phyloP scores from a whole-genome alignment of 805 yeast genomes.

The Ogataea nonfermentans region DNA sequence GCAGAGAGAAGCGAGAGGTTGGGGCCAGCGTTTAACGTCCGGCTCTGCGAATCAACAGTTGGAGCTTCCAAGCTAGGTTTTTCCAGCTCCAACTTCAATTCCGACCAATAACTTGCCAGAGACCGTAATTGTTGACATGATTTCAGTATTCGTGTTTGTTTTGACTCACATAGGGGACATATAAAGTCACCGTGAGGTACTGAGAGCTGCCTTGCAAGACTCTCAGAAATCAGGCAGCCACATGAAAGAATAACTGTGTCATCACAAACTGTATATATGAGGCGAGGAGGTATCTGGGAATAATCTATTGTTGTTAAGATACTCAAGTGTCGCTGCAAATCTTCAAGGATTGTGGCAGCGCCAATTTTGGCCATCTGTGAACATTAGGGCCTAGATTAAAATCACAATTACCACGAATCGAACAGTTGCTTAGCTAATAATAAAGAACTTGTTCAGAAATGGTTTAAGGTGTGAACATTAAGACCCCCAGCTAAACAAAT shows the following conservation, averaged over 20 bases:
- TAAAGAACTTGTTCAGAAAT: too few relatives aligned
- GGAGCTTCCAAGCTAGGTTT: too few relatives aligned
- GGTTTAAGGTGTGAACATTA: too few relatives aligned
- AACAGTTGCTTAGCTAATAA: too few relatives aligned
- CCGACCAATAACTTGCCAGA: slow-evolving; percentile 17
- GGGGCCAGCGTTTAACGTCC: slow-evolving; percentile 1
- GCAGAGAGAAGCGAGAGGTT: slow-evolving; percentile 33
- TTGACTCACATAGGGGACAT: slow-evolving; percentile 39
- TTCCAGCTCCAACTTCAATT: slow-evolving; percentile 4
- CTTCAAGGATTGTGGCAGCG: slow-evolving; percentile 10
- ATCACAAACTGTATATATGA: slow-evolving; percentile 22
- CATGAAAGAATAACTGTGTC: slow-evolving; percentile 38
- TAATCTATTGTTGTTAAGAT: slow-evolving; percentile 27
- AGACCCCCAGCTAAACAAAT: too few relatives aligned
- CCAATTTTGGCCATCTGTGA: too few relatives aligned
- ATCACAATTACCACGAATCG: too few relatives aligned
- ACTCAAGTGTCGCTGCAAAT: slow-evolving; percentile 19
- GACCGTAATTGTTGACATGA: slow-evolving; percentile 37
- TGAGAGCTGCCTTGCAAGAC: slow-evolving; percentile 25
- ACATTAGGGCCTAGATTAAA: too few relatives aligned
- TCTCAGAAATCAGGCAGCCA: slow-evolving; percentile 41
- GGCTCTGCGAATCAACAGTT: too few relatives aligned
- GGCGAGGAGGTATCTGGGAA: slow-evolving; percentile 21
- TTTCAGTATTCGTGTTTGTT: slow-evolving; percentile 25
- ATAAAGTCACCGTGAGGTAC: slow-evolving; percentile 21